phyloP scores from a whole-genome alignment of 2,329 filamentous ascomycete species.

The Hypoxylon sp. region DNA sequence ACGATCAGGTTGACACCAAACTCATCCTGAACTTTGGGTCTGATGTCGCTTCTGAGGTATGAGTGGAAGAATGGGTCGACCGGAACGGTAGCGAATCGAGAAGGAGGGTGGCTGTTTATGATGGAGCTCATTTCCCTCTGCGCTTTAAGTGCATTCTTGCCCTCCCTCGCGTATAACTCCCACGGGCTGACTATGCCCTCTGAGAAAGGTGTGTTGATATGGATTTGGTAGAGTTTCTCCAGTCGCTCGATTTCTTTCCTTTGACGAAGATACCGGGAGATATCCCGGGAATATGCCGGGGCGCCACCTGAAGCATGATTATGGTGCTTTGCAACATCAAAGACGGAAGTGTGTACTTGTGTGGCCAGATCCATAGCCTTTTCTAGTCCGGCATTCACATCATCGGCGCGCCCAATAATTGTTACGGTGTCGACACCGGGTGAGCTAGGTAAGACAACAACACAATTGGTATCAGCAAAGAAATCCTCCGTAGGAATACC shows the following conservation, averaged over 20 bases:
- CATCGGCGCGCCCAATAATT: constrained; percentile 83
- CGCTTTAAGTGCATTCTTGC: constrained; percentile 84
- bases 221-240: constrained; percentile 84
- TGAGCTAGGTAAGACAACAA: constrained; percentile 83
- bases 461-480: constrained; percentile 90
- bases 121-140: constrained; percentile 82
- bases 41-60: constrained; percentile 76
- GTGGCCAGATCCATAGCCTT: constrained; percentile 90
- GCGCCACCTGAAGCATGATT: constrained; percentile 79
- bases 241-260: constrained; percentile 86
- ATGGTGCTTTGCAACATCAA: constrained; percentile 87
- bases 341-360: constrained; percentile 85
- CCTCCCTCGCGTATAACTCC: constrained; percentile 90
- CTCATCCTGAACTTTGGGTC: constrained; percentile 74
- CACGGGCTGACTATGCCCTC: constrained; percentile 81
- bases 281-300: constrained; percentile 83
- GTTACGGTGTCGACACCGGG: constrained; percentile 88
- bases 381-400: constrained; percentile 81
- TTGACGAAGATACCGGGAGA: constrained; percentile 89
- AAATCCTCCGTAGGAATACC: constrained; percentile 88
- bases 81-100: constrained; percentile 75
- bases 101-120: constrained; percentile 80
- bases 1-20: constrained; percentile 82
- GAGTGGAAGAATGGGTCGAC: constrained; percentile 86
- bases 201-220: constrained; percentile 84